Conservation (phyloP, 2,329 filamentous ascomycete genomes). For the Metarhizium rileyi region DNA sequence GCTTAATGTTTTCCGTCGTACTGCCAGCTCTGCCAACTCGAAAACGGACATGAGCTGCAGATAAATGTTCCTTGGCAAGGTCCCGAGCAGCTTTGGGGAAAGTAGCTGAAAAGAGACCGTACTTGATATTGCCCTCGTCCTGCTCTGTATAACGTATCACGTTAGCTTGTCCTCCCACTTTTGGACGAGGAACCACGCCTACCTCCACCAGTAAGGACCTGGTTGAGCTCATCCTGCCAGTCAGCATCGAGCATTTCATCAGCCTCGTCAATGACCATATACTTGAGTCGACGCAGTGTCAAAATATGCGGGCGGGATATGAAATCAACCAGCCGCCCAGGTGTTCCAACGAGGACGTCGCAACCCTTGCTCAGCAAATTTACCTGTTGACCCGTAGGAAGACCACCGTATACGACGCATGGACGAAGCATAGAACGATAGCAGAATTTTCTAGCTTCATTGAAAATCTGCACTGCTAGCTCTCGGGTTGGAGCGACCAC, state of each 20-base stretch:
- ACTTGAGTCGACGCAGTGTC: conserved; percentile 67
- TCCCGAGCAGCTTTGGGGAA: conserved; percentile 74
- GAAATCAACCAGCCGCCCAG: conserved; percentile 78
- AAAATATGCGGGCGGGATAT: conserved; percentile 62
- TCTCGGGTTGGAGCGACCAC: conserved; percentile 83
- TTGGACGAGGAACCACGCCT: conserved; percentile 26
- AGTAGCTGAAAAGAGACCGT: conserved; percentile 88
- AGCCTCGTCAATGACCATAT: conserved; percentile 82
- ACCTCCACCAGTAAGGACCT: conserved; percentile 76
- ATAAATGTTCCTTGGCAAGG: conserved; percentile 67
- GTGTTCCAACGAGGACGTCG: conserved; percentile 80
- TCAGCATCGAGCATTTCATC: conserved; percentile 80
- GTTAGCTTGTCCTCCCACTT: conserved; percentile 15
- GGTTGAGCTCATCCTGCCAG: conserved; percentile 67
- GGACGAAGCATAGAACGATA: conserved; percentile 93
- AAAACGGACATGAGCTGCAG: conserved; percentile 66
- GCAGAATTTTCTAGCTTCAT: conserved; percentile 84
- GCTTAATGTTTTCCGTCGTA: conserved; percentile 72
- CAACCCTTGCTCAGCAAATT: conserved; percentile 72
- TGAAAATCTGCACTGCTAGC: conserved; percentile 88
- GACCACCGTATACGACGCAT: conserved; percentile 80
- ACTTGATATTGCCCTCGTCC: conserved; percentile 58
- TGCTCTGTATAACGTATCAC: conserved; percentile 50
- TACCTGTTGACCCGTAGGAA: conserved; percentile 59
- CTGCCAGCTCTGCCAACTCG: conserved; percentile 81